Evolutionary conservation across 768 basidiomycete species (phyloP), one percentile per base, ranked within the genome.

Genomic region (Hericium alpestre): DNA sequence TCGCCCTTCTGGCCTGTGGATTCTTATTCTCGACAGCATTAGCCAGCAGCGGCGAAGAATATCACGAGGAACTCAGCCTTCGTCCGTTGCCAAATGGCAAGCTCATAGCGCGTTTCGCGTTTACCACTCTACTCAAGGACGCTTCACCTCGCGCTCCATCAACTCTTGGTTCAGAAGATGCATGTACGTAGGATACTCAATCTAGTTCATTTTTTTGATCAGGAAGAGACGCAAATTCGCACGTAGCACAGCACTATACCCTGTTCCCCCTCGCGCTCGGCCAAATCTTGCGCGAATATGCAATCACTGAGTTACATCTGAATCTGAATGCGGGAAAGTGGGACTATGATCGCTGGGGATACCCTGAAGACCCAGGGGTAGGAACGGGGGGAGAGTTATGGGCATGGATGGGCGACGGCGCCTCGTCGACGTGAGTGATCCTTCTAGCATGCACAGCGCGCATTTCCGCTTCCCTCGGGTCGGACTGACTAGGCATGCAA

Each of bases 241-340:
- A 43, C 48, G 6, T 59, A 91, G 89, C 82, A 46, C 90, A 90
- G 69, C 93, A 96, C 64, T 93, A 93, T 63, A 83, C 80, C 3
- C 69, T 96, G 13, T 91, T 96, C 59, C 93, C 95, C 0, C 79
- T 95, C 15, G 78, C 87, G 2, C 75, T 98, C 16, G 88, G 93
- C 3, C 87, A 95, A 65, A 86, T 97, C 39, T 75, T 97, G 18
- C 83, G 86, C 56, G 81, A 87, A 69, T 89, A 94, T 67, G 83
- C 86, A 1, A 82, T 95, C 22, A 84, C 91, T 0, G 91, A 95
- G 61, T 76, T 98, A 20, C 90, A 94, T 64, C 80, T 98, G 7
- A 85, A 87, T 10, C 76, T 98, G 40, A 95, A 94, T 55, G 85
- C 93, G 12, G 95, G 95, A 18, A 87, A 84, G 63, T 97, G 95